Evolutionary conservation across 75 land plant species (phyloP).

Genomic region (Cupressus sempervirens): DNA sequence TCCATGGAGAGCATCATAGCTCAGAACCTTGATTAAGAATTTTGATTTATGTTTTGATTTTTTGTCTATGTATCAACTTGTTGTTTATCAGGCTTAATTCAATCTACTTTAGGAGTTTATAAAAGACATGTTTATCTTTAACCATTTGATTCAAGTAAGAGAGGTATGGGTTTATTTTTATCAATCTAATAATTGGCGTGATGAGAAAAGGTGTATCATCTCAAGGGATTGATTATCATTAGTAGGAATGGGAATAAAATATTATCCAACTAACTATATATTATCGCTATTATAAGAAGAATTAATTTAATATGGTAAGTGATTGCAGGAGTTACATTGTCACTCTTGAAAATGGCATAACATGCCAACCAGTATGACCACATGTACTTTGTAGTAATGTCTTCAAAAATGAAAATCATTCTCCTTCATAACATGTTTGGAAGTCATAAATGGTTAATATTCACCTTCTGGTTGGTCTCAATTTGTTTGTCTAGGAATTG

Average conservation of each 20-base stretch:
- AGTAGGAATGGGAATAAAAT: neutral
- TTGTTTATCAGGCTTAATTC: no score
- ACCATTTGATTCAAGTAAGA: neutral
- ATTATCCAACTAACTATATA: neutral
- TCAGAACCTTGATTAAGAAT: no score
- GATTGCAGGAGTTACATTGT: neutral
- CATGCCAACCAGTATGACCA: neutral
- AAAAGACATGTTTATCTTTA: neutral
- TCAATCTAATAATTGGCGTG: neutral
- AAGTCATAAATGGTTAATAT: neutral
- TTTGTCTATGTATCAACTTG: no score
- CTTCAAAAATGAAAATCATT: neutral
- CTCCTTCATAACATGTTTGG: neutral
- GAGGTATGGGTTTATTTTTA: neutral
- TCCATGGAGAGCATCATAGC: no score
- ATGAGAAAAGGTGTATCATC: neutral
- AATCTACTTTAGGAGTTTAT: neutral
- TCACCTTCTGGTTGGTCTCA: neutral
- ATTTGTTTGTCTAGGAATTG: neutral
- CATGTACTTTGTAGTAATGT: neutral
- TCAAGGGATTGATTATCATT: neutral
- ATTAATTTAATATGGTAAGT: neutral
- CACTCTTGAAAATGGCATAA: neutral
- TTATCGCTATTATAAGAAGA: neutral
- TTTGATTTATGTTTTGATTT: no score